Evolutionary conservation across 495 filamentous ascomycete genomes (phyloP).

Genomic region (Glutinoglossum americanum): DNA sequence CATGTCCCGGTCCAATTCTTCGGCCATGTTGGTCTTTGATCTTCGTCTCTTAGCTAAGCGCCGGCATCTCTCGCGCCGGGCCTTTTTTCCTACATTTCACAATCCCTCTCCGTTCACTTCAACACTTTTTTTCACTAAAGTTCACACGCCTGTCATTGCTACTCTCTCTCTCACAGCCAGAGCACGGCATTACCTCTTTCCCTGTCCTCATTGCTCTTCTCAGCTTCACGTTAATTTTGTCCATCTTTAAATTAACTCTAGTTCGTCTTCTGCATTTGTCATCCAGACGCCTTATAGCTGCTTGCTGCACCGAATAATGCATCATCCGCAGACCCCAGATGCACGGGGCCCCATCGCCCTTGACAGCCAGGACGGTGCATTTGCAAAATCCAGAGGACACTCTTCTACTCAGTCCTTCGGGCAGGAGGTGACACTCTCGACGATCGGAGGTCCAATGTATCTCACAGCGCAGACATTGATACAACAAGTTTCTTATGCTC

Average conservation of each 20-base stretch:
- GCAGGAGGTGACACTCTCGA: slow-evolving; percentile 31
- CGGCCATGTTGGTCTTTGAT: not conserved
- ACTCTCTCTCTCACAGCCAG: no score
- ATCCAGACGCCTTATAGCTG: not conserved
- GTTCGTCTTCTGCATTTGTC: not conserved
- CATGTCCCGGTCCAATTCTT: not conserved
- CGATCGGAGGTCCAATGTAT: slow-evolving; percentile 77
- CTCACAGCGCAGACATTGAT: slow-evolving; percentile 75
- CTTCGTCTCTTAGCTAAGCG: not conserved
- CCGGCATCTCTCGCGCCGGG: not conserved
- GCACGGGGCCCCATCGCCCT: not conserved
- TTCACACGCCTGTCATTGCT: no score
- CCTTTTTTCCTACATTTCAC: not conserved
- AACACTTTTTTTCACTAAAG: not conserved
- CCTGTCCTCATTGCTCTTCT: no score
- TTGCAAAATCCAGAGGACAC: not conserved
- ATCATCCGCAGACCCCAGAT: not conserved
- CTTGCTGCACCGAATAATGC: not conserved
- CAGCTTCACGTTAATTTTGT: not conserved
- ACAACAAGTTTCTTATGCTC: slow-evolving; percentile 82
- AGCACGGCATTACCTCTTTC: no score
- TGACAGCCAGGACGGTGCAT: not conserved
- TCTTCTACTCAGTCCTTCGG: slow-evolving; percentile 22
- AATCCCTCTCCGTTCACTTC: not conserved
- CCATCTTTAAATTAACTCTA: not conserved